These are phyloP conservation scores for Basipetospora chlamydospora DNA, from an alignment of 2,329 filamentous ascomycete genomes.

Conservation along the genomic window DNA sequence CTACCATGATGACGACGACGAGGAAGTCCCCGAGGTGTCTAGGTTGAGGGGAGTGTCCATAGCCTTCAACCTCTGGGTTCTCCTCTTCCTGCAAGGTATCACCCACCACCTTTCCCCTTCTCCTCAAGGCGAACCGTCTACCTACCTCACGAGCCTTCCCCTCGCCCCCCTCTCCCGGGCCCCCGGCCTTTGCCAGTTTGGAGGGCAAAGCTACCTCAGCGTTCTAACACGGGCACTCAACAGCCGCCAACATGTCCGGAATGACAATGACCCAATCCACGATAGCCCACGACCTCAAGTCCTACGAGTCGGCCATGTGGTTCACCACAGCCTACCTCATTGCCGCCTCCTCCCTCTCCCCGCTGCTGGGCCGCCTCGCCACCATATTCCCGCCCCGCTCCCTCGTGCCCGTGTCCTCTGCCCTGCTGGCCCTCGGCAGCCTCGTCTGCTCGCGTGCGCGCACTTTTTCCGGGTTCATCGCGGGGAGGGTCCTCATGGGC, in stretches of 20 bases:
- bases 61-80: constrained; percentile 16
- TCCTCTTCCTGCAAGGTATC: constrained; percentile 49
- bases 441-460: constrained; percentile 48
- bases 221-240: no score
- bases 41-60: constrained; percentile 1
- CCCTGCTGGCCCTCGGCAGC: constrained; percentile 44
- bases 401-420: constrained; percentile 48
- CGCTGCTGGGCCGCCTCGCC: constrained; percentile 56
- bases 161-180: no score
- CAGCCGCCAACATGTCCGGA: constrained; percentile 59
- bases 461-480: constrained; percentile 47
- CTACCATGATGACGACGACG: background rate
- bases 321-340: constrained; percentile 66
- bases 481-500: constrained; percentile 54
- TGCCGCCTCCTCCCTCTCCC: constrained; percentile 46
- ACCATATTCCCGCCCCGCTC: constrained; percentile 57
- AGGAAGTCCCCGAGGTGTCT: background rate
- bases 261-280: constrained; percentile 68
- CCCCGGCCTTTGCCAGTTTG: no score
- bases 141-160: no score
- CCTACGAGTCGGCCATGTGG: constrained; percentile 63
- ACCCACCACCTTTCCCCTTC: constrained; percentile 7
- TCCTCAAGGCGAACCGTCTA: background rate
- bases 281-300: constrained; percentile 61
- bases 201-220: no score